phyloP scores from a whole-genome alignment of 768 basidiomycete species.

The Hemileccinum impolitum region DNA sequence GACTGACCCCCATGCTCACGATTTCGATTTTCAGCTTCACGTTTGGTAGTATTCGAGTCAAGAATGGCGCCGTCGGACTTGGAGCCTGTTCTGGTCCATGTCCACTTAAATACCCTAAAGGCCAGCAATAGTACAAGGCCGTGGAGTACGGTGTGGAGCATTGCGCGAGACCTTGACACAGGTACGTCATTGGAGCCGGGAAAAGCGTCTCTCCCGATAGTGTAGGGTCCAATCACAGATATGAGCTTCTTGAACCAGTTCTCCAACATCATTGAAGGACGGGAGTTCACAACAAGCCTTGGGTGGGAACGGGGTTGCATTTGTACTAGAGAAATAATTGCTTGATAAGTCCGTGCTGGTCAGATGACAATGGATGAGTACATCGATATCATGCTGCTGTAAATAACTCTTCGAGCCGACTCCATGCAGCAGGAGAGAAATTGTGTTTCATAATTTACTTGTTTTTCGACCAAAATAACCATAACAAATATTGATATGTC shows the following conservation, averaged over 20 bases:
- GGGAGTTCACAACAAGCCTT: not conserved
- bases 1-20: conserved; percentile 24
- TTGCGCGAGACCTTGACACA: conserved; percentile 1
- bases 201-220: conserved; percentile 1
- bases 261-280: conserved; percentile 5
- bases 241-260: conserved; percentile 9
- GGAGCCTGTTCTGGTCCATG: not conserved
- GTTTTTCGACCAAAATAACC: too few species aligned
- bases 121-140: conserved; percentile 6
- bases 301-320: not conserved
- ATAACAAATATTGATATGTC: conserved; percentile 12
- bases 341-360: too few species aligned
- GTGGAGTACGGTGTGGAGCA: conserved; percentile 20
- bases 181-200: conserved; percentile 23
- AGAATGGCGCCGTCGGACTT: not conserved
- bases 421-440: too few species aligned
- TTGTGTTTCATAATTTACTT: too few species aligned
- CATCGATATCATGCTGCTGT: too few species aligned
- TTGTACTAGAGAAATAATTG: too few species aligned
- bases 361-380: too few species aligned
- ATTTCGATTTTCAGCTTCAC: conserved; percentile 15
- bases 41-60: conserved; percentile 1
- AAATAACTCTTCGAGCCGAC: too few species aligned
- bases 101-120: conserved; percentile 15
- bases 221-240: conserved; percentile 3